A percentile compares a stretch with the other conserved stretches of the same genome.
Evolutionary conservation across 192 early-diverging fungal species (phyloP).

Genomic region (Funneliformis geosporum): DNA sequence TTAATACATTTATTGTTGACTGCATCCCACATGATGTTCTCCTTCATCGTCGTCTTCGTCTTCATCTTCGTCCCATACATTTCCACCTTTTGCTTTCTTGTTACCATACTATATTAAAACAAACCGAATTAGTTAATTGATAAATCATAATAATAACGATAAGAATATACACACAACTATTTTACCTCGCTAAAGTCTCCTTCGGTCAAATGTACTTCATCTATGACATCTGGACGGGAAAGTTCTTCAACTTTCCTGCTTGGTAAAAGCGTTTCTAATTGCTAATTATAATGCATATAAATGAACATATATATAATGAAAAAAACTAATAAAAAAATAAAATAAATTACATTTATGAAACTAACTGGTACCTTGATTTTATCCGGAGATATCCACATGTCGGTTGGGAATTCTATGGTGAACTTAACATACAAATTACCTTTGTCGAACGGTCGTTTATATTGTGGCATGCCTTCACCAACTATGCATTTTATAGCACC

Average conservation of each 20-base stretch:
- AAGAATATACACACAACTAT: not conserved
- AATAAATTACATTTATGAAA: too few species aligned
- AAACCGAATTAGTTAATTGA: not conserved
- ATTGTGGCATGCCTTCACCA: conserved; percentile 92
- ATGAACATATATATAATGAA: not conserved
- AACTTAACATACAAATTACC: conserved; percentile 91
- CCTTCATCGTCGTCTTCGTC: conserved; percentile 35
- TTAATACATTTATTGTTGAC: conserved; percentile 17
- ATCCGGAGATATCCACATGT: conserved; percentile 44
- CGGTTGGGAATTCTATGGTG: conserved; percentile 81
- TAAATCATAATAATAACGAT: not conserved
- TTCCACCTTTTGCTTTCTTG: conserved; percentile 24
- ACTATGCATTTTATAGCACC: conserved; percentile 82
- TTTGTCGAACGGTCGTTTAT: conserved; percentile 66
- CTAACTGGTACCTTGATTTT: conserved; percentile 40
- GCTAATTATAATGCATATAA: not conserved
- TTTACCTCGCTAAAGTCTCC: conserved; percentile 29
- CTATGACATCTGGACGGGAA: not conserved
- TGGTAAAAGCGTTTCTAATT: conserved; percentile 26
- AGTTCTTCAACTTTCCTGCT: conserved; percentile 1
- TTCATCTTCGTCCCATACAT: conserved; percentile 33
- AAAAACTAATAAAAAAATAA: not conserved
- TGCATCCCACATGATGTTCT: conserved; percentile 24
- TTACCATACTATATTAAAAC: conserved; percentile 15
- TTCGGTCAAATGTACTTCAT: conserved; percentile 29